phyloP scores from a whole-genome alignment of 140 eudicot genomes.

The Anethum foeniculum region DNA sequence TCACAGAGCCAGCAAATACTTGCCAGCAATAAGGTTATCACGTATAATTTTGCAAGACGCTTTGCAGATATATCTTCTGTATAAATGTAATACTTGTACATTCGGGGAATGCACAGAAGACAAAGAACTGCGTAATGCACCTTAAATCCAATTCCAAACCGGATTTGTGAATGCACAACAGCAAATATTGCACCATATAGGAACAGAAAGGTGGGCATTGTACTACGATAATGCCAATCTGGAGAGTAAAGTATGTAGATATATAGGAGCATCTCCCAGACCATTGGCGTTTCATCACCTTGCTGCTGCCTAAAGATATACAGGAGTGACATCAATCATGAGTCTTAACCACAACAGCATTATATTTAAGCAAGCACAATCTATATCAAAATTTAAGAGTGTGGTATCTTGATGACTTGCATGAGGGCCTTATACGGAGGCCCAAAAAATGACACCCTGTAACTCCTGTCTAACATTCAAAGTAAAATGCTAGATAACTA shows the following conservation, averaged over 20 bases:
- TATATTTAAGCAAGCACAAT: background rate
- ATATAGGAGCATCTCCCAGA: slow-evolving; percentile 73
- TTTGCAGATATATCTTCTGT: slow-evolving; percentile 58
- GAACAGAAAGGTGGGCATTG: slow-evolving; percentile 71
- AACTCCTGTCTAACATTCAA: background rate
- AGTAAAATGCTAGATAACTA: background rate
- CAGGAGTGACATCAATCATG: background rate
- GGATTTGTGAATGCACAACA: slow-evolving; percentile 41
- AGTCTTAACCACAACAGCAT: background rate
- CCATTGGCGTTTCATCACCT: slow-evolving; percentile 81
- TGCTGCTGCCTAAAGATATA: slow-evolving; percentile 52
- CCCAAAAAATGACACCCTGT: background rate
- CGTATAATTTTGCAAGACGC: slow-evolving; percentile 58
- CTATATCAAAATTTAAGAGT: background rate
- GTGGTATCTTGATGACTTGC: background rate
- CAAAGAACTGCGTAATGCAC: slow-evolving; percentile 58
- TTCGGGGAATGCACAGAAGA: slow-evolving; percentile 74
- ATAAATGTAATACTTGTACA: slow-evolving; percentile 81
- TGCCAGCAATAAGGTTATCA: slow-evolving; percentile 49
- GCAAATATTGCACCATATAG: slow-evolving; percentile 53
- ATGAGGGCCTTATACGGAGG: background rate
- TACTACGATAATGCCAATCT: slow-evolving; percentile 72
- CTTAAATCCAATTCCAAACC: slow-evolving; percentile 45
- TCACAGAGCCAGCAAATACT: slow-evolving; percentile 66
- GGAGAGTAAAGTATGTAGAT: slow-evolving; percentile 66